These are phyloP conservation scores for Geranium rotundifolium DNA, from an alignment of 345 rosid species.

Conservation along the genomic window DNA sequence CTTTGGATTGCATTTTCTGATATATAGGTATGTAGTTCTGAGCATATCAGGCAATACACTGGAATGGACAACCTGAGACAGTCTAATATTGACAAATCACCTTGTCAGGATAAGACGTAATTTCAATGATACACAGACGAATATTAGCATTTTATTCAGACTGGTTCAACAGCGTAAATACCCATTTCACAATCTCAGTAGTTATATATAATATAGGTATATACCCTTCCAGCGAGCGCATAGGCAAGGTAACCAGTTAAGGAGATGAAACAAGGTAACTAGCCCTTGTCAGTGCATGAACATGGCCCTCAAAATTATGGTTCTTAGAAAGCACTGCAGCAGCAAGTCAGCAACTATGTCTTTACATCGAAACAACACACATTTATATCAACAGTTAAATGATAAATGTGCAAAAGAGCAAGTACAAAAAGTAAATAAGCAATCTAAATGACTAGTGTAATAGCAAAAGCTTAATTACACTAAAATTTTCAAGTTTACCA, in stretches of 20 bases:
- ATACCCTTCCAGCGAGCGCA: conserved; percentile 77
- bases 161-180: no score
- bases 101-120: no score
- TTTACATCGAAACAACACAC: conserved; percentile 14
- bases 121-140: no score
- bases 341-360: conserved; percentile 56
- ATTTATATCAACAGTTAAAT: no score
- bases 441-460: no score
- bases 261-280: conserved; percentile 91
- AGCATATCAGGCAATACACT: conserved; percentile 74
- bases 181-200: no score
- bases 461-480: no score
- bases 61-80: conserved; percentile 49
- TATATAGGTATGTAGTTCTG: conserved; percentile 54
- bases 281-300: conserved; percentile 73
- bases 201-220: background rate
- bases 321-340: conserved; percentile 87
- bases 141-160: no score
- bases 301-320: conserved; percentile 78
- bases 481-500: no score
- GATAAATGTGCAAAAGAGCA: no score
- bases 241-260: conserved; percentile 56
- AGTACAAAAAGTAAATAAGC: no score
- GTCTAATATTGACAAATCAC: background rate
- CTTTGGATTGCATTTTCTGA: conserved; percentile 64